Evolutionary conservation across 1,284 basidiomycete genomes (phyloP).

Genomic region (Sporisorium reilianum): DNA sequence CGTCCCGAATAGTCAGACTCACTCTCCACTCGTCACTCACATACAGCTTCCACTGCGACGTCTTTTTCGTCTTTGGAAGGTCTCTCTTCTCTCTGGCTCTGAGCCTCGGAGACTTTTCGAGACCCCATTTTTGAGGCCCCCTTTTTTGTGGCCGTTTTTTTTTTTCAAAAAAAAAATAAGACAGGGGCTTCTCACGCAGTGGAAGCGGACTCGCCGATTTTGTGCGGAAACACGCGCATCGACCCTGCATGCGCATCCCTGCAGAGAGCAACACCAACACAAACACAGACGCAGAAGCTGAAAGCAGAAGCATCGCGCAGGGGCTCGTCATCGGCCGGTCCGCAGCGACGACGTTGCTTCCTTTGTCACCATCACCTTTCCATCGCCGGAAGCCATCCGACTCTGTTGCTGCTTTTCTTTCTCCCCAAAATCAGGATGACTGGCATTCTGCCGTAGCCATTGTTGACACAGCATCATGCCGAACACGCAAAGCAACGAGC

Average conservation of each 20-base stretch:
- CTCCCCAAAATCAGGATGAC: background rate
- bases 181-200: background rate
- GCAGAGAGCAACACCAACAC: constrained; percentile 10
- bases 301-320: no score
- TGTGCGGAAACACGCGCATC: constrained; percentile 14
- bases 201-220: background rate
- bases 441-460: background rate
- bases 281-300: no score
- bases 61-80: background rate
- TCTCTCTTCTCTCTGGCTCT: no score
- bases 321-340: background rate
- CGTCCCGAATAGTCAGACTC: no score
- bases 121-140: background rate
- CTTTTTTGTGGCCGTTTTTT: background rate
- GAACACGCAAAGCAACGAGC: background rate
- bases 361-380: background rate
- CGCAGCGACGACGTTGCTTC: background rate
- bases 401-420: background rate
- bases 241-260: constrained; percentile 24
- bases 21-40: no score
- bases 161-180: background rate
- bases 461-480: constrained; percentile 5
- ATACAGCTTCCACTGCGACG: no score
- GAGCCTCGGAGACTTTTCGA: background rate
- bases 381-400: constrained; percentile 11